Conservation (phyloP, 2,329 filamentous ascomycete species). For the Microascus cirrosus region DNA sequence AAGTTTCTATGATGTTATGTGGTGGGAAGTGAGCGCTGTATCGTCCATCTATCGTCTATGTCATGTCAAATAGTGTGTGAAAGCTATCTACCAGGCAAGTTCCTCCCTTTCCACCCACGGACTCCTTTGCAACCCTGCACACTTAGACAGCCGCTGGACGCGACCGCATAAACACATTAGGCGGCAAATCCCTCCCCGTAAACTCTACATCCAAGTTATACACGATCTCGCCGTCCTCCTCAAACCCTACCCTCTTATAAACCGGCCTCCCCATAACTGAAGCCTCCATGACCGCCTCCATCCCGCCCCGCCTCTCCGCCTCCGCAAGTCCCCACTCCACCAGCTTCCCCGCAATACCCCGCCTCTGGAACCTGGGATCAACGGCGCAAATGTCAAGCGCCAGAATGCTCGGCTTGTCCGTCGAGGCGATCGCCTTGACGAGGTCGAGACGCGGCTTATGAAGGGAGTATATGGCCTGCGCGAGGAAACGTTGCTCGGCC, state of each 20-base stretch:
- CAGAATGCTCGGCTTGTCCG: constrained; percentile 31
- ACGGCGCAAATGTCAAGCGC: constrained; percentile 40
- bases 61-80: neutral
- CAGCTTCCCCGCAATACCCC: constrained; percentile 30
- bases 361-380: constrained; percentile 39
- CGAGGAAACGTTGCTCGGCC: constrained; percentile 30
- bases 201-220: constrained; percentile 33
- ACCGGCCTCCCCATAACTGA: constrained; percentile 35
- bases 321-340: constrained; percentile 36
- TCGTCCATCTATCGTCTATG: too few species aligned
- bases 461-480: constrained; percentile 31
- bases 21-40: too few species aligned
- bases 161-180: constrained; percentile 5
- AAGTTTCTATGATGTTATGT: too few species aligned
- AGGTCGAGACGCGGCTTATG: constrained; percentile 28
- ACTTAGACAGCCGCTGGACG: neutral
- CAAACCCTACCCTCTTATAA: constrained; percentile 34
- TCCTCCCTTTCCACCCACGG: neutral
- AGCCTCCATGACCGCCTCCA: constrained; percentile 32
- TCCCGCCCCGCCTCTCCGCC: constrained; percentile 23
- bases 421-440: constrained; percentile 24
- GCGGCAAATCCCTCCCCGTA: constrained; percentile 6
- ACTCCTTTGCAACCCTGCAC: neutral
- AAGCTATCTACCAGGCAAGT: neutral
- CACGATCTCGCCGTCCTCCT: constrained; percentile 27